Percentiles rank a stretch among this genome's conserved stretches.
Evolutionary conservation across 345 rosid genomes (phyloP).

Genomic region (Aethionema arabicum): DNA sequence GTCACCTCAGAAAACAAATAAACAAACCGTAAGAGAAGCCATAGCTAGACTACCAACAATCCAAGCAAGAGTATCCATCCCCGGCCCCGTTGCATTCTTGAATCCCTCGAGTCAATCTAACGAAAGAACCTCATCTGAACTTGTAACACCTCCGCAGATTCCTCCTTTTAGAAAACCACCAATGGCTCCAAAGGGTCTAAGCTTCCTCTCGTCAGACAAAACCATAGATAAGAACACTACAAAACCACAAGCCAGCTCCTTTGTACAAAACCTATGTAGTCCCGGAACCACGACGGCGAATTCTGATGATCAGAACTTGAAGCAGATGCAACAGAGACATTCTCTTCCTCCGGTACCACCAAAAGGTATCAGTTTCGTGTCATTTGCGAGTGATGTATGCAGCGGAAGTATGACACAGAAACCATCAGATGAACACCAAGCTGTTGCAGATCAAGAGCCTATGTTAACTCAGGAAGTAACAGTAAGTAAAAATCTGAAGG

Average conservation of each 20-base stretch:
- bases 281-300: background rate
- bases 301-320: slow-evolving; percentile 18
- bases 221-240: slow-evolving; percentile 30
- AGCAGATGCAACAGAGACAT: slow-evolving; percentile 22
- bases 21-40: slow-evolving; percentile 32
- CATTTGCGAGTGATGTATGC: slow-evolving; percentile 3
- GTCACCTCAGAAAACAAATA: slow-evolving; percentile 25
- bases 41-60: slow-evolving; percentile 27
- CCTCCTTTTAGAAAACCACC: slow-evolving; percentile 28
- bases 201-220: slow-evolving; percentile 60
- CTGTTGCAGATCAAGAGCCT: slow-evolving; percentile 37
- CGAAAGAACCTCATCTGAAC: slow-evolving; percentile 24
- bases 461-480: slow-evolving; percentile 31
- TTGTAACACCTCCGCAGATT: slow-evolving; percentile 25
- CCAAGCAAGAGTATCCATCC: slow-evolving; percentile 31
- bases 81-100: slow-evolving; percentile 27
- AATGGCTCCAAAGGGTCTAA: slow-evolving; percentile 39
- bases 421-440: slow-evolving; percentile 29
- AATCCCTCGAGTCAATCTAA: slow-evolving; percentile 26
- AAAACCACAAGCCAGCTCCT: slow-evolving; percentile 14
- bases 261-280: background rate
- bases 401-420: slow-evolving; percentile 5
- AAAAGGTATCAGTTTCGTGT: slow-evolving; percentile 24
- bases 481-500: slow-evolving; percentile 33
- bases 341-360: slow-evolving; percentile 17